Conservation (phyloP, 495 filamentous ascomycete species). For the Penicillium pancosmium region DNA sequence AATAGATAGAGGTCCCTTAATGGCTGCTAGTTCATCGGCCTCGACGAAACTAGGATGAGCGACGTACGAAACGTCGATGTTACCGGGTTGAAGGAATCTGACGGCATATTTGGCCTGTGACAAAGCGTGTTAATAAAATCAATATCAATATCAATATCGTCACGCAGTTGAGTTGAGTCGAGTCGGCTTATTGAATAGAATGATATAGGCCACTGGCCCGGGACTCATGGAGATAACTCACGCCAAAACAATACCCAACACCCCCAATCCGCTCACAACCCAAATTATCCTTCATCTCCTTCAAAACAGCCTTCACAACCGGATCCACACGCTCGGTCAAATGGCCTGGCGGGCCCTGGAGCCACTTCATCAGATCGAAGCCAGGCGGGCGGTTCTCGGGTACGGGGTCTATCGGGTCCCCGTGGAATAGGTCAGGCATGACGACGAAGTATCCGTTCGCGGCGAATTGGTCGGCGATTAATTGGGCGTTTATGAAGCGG, state of each 20-base stretch:
- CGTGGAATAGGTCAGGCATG: slow-evolving; percentile 58
- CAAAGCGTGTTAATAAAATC: too few species aligned
- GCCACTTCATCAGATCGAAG: slow-evolving; percentile 35
- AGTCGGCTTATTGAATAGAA: too few species aligned
- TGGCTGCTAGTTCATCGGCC: slow-evolving; percentile 66
- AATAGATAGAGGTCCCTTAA: slow-evolving; percentile 70
- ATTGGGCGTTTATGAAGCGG: slow-evolving; percentile 36
- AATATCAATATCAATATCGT: too few species aligned
- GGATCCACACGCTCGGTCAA: slow-evolving; percentile 60
- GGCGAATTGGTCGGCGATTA: slow-evolving; percentile 72
- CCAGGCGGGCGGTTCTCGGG: slow-evolving; percentile 22
- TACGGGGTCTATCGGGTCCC: slow-evolving; percentile 32
- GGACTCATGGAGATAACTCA: too few species aligned
- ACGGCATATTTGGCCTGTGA: slow-evolving; percentile 52
- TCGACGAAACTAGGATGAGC: slow-evolving; percentile 76
- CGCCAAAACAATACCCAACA: slow-evolving; percentile 80
- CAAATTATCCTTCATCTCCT: slow-evolving; percentile 52
- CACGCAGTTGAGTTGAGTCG: too few species aligned
- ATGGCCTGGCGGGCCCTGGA: slow-evolving; percentile 54
- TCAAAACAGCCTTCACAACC: slow-evolving; percentile 57
- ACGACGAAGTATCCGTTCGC: slow-evolving; percentile 75
- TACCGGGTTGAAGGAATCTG: slow-evolving; percentile 39
- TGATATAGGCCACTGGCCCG: too few species aligned
- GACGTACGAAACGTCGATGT: slow-evolving; percentile 60
- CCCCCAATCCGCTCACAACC: slow-evolving; percentile 65